Percentiles rank a stretch among this genome's conserved stretches.
Evolutionary conservation across 208 protist genomes (phyloP).

Genomic region (Leishmania mexicana): DNA sequence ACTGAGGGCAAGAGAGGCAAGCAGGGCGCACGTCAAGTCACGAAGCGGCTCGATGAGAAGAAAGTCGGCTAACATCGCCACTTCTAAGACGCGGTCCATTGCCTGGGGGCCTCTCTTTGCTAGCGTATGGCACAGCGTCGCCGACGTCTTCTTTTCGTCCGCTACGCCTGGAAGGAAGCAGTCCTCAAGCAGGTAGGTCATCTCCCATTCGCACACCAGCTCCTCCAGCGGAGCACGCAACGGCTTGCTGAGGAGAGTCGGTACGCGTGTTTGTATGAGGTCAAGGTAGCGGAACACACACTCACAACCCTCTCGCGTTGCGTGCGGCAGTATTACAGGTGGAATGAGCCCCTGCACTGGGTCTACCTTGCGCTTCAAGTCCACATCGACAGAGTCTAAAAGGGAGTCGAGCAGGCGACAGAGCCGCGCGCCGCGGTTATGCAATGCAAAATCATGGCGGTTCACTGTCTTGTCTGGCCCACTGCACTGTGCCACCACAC

Average conservation of each 20-base stretch:
- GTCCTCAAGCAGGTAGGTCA: conserved; percentile 63
- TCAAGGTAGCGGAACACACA: conserved; percentile 78
- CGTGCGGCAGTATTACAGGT: conserved; percentile 71
- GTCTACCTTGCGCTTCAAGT: conserved; percentile 36
- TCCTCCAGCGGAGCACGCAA: conserved; percentile 82
- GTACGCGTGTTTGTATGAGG: conserved; percentile 69
- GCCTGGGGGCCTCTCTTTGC: conserved; percentile 38
- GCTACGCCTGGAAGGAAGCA: conserved; percentile 39
- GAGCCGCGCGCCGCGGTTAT: conserved; percentile 69
- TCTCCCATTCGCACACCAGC: conserved; percentile 83
- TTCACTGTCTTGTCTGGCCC: conserved; percentile 29
- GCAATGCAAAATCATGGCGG: conserved; percentile 72
- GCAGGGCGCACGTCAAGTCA: conserved; percentile 79
- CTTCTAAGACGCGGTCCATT: conserved; percentile 66
- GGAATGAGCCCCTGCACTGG: conserved; percentile 45
- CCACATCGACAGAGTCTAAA: conserved; percentile 62
- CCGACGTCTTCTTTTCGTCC: conserved; percentile 32
- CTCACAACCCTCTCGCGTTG: conserved; percentile 65
- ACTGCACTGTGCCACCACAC: conserved; percentile 52
- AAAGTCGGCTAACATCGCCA: conserved; percentile 90
- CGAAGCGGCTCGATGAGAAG: conserved; percentile 79
- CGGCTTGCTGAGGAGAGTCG: conserved; percentile 78
- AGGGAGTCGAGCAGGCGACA: conserved; percentile 82
- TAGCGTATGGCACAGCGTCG: conserved; percentile 36
- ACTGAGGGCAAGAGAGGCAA: conserved; percentile 73